A percentile compares a stretch with the other conserved stretches of the same genome.
Evolutionary conservation across 768 basidiomycete species (phyloP).

Genomic region (Macrolepiota albuminosa): DNA sequence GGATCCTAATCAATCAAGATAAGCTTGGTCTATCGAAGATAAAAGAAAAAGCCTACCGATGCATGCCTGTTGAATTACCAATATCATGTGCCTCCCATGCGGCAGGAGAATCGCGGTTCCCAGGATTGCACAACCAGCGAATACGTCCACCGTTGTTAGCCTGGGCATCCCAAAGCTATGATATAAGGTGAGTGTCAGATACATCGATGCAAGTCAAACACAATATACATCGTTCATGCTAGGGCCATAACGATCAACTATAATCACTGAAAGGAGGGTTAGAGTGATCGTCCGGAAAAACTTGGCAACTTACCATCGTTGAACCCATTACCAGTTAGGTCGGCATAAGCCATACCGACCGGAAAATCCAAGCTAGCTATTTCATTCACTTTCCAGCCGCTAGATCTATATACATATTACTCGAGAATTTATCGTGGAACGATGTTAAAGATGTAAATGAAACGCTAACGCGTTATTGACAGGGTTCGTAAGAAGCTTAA

Average conservation of each 20-base stretch:
- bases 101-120: neutral
- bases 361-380: neutral
- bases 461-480: neutral
- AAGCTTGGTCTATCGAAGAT: no score
- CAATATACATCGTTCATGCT: neutral
- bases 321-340: neutral
- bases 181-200: neutral
- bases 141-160: neutral
- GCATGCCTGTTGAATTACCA: neutral
- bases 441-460: no score
- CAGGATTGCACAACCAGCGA: neutral
- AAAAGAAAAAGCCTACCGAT: neutral
- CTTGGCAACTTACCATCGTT: neutral
- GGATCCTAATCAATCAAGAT: neutral
- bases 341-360: neutral
- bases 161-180: neutral
- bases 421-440: no score
- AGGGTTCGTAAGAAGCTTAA: neutral
- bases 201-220: neutral
- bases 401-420: neutral
- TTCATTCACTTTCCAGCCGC: neutral
- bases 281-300: neutral
- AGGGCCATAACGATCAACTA: neutral
- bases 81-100: neutral
- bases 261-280: neutral